phyloP scores from a whole-genome alignment of 1,284 basidiomycete species.

The Athelia sp. region DNA sequence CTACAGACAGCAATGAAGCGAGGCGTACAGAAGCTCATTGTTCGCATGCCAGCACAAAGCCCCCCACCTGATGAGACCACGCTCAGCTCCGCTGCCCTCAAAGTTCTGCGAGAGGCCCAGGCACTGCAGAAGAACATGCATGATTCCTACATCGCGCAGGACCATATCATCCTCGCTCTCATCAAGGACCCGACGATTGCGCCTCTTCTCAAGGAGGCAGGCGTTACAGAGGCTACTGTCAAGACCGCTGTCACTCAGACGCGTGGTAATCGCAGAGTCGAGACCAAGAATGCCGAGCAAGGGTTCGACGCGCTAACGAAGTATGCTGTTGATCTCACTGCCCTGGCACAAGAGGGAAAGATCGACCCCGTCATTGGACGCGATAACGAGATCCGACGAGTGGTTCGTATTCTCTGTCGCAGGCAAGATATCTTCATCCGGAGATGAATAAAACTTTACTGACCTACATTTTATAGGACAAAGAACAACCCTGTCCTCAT shows the following conservation, averaged over 20 bases:
- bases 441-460: not conserved
- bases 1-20: constrained; percentile 53
- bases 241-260: constrained; percentile 79
- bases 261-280: constrained; percentile 78
- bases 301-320: constrained; percentile 85
- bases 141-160: constrained; percentile 92
- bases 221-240: constrained; percentile 67
- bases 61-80: constrained; percentile 81
- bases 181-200: constrained; percentile 66
- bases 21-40: constrained; percentile 62
- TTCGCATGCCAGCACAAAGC: constrained; percentile 77
- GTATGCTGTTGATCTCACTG: constrained; percentile 83
- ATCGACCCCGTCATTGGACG: constrained; percentile 92
- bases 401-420: constrained; percentile 74
- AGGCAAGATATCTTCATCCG: constrained; percentile 34
- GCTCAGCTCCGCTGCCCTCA: constrained; percentile 55
- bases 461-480: constrained; percentile 41
- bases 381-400: constrained; percentile 76
- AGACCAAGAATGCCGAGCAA: constrained; percentile 78
- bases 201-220: constrained; percentile 68
- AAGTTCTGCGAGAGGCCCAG: constrained; percentile 79
- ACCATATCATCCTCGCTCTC: constrained; percentile 71
- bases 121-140: constrained; percentile 83
- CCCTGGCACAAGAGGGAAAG: constrained; percentile 85
- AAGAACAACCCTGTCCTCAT: constrained; percentile 94